Percentiles rank a stretch among this genome's conserved stretches.
phyloP scores from a whole-genome alignment of 179 eudicot genomes.

The Patellifolia procumbens region DNA sequence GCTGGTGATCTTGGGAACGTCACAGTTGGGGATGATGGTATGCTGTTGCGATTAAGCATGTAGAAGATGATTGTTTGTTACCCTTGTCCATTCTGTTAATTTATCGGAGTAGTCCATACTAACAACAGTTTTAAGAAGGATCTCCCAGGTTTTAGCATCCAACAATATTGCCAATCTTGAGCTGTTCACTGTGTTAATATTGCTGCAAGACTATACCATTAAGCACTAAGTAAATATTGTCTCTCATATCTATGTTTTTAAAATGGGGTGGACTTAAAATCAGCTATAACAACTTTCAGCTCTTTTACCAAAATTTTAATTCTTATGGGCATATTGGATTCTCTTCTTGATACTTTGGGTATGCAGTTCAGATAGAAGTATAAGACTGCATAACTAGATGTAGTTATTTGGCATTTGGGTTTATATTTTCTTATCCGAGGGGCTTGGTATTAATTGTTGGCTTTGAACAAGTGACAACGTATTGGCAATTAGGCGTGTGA shows the following conservation, averaged over 20 bases:
- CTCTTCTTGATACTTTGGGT: background rate
- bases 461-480: background rate
- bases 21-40: constrained; percentile 86
- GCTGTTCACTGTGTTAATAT: no score
- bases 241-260: background rate
- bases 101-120: background rate
- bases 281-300: background rate
- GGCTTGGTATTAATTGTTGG: background rate
- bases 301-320: background rate
- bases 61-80: background rate
- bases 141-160: background rate
- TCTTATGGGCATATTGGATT: background rate
- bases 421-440: background rate
- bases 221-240: background rate
- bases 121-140: background rate
- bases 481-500: background rate
- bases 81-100: background rate
- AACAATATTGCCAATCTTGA: background rate
- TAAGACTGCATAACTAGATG: background rate
- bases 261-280: background rate
- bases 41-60: constrained; percentile 14
- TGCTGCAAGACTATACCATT: background rate
- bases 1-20: constrained; percentile 97
- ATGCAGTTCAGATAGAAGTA: background rate
- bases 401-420: background rate